Conservation (phyloP, 371 early-diverging fungal genomes). For the Sporodiniella umbellata region DNA sequence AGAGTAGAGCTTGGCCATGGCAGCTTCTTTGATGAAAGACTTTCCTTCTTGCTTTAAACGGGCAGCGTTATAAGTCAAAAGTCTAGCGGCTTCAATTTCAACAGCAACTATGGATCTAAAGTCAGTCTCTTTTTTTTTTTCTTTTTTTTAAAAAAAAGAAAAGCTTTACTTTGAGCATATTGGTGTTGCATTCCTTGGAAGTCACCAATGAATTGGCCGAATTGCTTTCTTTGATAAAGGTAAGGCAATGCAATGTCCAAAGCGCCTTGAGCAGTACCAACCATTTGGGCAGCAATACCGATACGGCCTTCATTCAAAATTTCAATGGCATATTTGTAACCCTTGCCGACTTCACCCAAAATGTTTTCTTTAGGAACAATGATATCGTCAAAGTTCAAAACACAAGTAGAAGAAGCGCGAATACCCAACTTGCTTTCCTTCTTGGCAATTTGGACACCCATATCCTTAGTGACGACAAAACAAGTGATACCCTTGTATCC, state of each 20-base stretch:
- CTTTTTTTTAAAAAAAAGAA: background rate
- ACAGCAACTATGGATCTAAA: conserved; percentile 55
- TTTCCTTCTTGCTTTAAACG: conserved; percentile 92
- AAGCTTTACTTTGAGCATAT: conserved; percentile 73
- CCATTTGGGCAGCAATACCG: conserved; percentile 98
- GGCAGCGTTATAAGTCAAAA: conserved; percentile 97
- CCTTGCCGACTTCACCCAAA: conserved; percentile 91
- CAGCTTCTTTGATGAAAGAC: conserved; percentile 91
- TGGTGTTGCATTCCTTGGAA: conserved; percentile 98
- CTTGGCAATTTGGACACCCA: conserved; percentile 93
- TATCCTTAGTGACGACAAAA: conserved; percentile 93
- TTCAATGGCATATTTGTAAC: conserved; percentile 98
- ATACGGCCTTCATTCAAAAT: conserved; percentile 98
- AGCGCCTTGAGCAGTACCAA: conserved; percentile 96
- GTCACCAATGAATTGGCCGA: conserved; percentile 79
- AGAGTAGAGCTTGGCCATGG: conserved; percentile 96
- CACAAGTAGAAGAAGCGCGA: conserved; percentile 93
- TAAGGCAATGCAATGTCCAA: conserved; percentile 78
- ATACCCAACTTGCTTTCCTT: conserved; percentile 97
- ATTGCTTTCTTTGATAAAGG: conserved; percentile 87
- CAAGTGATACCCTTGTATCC: conserved; percentile 99
- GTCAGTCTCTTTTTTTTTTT: no score
- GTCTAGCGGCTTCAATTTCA: conserved; percentile 94
- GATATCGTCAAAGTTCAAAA: conserved; percentile 90
- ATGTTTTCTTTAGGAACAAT: conserved; percentile 85